Evolutionary conservation across 805 yeast species (phyloP), one percentile per base, ranked within the genome.

Genomic region (Debaryomyces prosopidis): DNA sequence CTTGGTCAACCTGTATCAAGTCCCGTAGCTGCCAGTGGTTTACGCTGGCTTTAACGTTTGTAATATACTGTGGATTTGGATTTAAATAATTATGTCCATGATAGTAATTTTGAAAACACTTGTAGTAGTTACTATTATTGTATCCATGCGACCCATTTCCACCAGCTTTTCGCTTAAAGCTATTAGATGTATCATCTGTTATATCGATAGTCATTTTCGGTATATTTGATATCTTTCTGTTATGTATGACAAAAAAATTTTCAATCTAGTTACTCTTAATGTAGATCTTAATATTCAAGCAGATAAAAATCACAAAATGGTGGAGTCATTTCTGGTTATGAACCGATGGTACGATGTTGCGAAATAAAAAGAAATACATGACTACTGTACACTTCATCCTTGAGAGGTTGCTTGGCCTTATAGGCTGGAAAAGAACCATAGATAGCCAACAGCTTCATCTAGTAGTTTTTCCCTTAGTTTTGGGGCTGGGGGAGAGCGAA

Each of bases 1-100:
- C 61, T 46, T 39, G 55, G 49, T 44, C 84, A 12, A 78, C 76
- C 51, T 82, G 79, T 5, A 89, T 69, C 56, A 89, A 73, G 58
- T 89, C 92, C 31, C 95, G 73, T 27, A 89, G 71, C 62, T 89
- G 96, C 96, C 96, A 89, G 68, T 89, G 82, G 42, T 73, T 72
- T 36, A 63, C 66, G 12, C 63, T 57, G 5, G 71, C 56, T 18
- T 61, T 59, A 23, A 69, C 55, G 35, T 55, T 57, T 17, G 69
- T 51, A 14, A 71, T 53, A 48, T 71, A 72, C 14, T 41, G 48
- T 2, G 76, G 76, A 40, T 59, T 58, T 4, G 76, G 71, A 18
- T 57, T 59, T 34, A 72, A 57, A 49, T 62, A 66, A 36, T 62
- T 63, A 45, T 65, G 71, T 4, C 69, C 66, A 44, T 71, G 70